Evolutionary conservation across 768 basidiomycete species (phyloP), one percentile per base, ranked within the genome.

Genomic region (Fomitopsis pulvina): DNA sequence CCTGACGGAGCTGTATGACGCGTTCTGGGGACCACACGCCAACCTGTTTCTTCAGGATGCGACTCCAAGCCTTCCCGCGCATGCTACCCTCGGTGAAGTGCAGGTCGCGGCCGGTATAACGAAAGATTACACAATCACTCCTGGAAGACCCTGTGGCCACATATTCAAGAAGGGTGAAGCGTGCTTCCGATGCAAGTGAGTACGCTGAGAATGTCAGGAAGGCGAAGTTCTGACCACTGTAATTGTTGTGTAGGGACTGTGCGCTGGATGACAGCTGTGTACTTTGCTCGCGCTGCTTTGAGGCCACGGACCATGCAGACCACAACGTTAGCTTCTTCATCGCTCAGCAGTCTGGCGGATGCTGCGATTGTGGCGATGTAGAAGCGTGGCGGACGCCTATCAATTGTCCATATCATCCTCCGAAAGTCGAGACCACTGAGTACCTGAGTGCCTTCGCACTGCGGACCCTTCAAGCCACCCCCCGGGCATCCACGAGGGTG

Each of bases 321-420:
- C 95, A 98, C 70, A 95, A 92, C 56, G 83, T 97, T 58, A 86
- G 87, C 52, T 94, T 98, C 71, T 92, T 90, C 66, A 87, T 95
- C 57, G 85, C 88, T 7, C 89, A 90, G 51, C 92, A 96, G 57
- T 85, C 88, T 0, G 88, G 92, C 6, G 89, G 92, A 4, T 93
- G 90, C 57, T 99, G 96, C 62, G 93, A 97, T 66, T 97, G 95
- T 59, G 92, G 92, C 14, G 94, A 97, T 60, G 73, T 77, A 21
- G 87, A 95, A 60, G 90, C 91, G 1, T 98, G 93, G 92, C 77
- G 82, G 28, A 59, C 63, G 4, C 70, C 78, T 4, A 75, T 88
- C 14, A 65, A 72, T 11, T 94, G 92, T 63, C 81, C 84, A 0
- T 79, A 79, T 60, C 91, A 95, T 60, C 89, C 91, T 11, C 76